These are phyloP conservation scores for Calvatia gigantea DNA, from an alignment of 768 basidiomycete species.

Conservation along the genomic window DNA sequence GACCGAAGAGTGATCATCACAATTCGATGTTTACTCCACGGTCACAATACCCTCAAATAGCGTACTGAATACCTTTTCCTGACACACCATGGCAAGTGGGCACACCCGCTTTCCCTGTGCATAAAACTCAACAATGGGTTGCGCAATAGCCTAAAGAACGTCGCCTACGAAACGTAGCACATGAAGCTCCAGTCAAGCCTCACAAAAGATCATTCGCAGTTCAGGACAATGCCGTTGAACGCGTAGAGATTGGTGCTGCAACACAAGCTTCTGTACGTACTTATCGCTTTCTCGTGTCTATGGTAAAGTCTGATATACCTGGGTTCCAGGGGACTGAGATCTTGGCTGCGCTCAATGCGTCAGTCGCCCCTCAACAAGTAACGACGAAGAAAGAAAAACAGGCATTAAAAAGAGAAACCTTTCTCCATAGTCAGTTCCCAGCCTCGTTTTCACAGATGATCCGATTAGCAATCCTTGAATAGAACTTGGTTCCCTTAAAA, in stretches of 20 bases:
- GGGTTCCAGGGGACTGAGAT: slow-evolving; percentile 12
- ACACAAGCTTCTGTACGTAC: slow-evolving; percentile 38
- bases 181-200: slow-evolving; percentile 50
- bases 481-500: slow-evolving; percentile 42
- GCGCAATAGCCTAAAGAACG: slow-evolving; percentile 34
- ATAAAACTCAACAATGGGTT: neutral
- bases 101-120: neutral
- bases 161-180: slow-evolving; percentile 40
- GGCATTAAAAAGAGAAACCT: slow-evolving; percentile 60
- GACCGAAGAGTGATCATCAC: too few relatives aligned
- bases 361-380: slow-evolving; percentile 9
- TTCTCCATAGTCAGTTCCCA: slow-evolving; percentile 54
- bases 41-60: too few relatives aligned
- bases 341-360: slow-evolving; percentile 25
- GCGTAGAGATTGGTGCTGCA: slow-evolving; percentile 41
- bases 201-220: slow-evolving; percentile 46
- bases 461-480: too few relatives aligned
- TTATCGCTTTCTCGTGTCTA: neutral
- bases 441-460: neutral
- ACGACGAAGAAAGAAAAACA: slow-evolving; percentile 64
- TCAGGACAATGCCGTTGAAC: slow-evolving; percentile 45
- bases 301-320: neutral
- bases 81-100: slow-evolving; percentile 20
- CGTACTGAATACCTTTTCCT: neutral
- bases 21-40: too few relatives aligned